Evolutionary conservation across 106 monocot genomes (phyloP).

Genomic region (Phalaenopsis equestris): DNA sequence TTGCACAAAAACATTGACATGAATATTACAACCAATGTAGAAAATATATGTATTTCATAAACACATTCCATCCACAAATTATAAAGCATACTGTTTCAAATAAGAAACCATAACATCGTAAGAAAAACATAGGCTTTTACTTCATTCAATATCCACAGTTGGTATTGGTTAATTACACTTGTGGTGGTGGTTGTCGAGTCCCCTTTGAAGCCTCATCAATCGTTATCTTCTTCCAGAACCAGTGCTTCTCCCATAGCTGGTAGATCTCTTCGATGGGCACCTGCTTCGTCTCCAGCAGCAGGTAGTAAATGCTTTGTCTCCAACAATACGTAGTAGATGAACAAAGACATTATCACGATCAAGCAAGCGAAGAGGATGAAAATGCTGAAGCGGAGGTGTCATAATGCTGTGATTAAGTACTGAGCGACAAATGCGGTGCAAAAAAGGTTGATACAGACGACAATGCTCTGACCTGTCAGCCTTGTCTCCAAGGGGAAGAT

Average conservation of each 20-base stretch:
- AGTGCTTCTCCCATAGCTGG: conserved; percentile 29
- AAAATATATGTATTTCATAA: too few relatives aligned
- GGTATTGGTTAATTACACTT: not conserved
- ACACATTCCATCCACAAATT: too few relatives aligned
- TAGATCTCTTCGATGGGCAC: conserved; percentile 41
- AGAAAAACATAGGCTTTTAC: too few relatives aligned
- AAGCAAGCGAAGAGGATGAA: conserved; percentile 32
- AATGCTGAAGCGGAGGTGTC: conserved; percentile 28
- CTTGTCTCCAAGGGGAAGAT: conserved; percentile 37
- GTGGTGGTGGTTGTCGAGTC: not conserved
- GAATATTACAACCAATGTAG: too few relatives aligned
- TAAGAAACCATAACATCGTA: too few relatives aligned
- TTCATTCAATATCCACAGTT: too few relatives aligned
- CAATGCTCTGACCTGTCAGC: conserved; percentile 40
- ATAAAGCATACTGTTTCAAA: too few relatives aligned
- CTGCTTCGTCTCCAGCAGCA: conserved; percentile 18
- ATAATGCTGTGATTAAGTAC: conserved; percentile 30
- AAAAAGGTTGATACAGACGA: conserved; percentile 44
- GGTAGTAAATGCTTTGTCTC: conserved; percentile 5
- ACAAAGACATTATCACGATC: conserved; percentile 30
- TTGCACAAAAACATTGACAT: too few relatives aligned
- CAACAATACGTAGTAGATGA: conserved; percentile 31
- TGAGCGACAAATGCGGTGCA: conserved; percentile 40
- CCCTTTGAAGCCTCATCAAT: not conserved
- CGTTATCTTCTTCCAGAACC: conserved; percentile 40